These are phyloP conservation scores for Macrotyloma uniflorum DNA, from an alignment of 306 rosid genomes.

Conservation along the genomic window DNA sequence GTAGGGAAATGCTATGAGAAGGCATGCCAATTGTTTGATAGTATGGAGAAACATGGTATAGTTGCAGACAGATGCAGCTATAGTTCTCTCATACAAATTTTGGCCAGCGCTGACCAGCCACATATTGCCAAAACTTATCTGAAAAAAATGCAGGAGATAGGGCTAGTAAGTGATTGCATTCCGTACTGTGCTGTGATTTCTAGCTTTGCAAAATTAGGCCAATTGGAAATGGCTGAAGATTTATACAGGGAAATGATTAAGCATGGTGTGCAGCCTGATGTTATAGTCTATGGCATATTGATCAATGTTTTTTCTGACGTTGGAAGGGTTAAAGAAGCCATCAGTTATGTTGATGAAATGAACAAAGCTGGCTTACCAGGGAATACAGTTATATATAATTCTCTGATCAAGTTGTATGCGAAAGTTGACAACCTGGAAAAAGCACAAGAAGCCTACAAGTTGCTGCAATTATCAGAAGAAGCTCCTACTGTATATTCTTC, in stretches of 20 bases:
- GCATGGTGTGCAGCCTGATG: conserved; percentile 67
- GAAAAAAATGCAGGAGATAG: conserved; percentile 77
- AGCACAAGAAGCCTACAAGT: conserved; percentile 74
- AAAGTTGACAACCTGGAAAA: conserved; percentile 72
- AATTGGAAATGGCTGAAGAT: conserved; percentile 68
- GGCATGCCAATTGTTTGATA: conserved; percentile 76
- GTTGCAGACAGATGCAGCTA: conserved; percentile 76
- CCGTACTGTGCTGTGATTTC: conserved; percentile 76
- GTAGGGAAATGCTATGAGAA: conserved; percentile 62
- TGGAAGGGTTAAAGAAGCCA: conserved; percentile 75
- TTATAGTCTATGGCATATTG: conserved; percentile 75
- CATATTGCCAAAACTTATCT: conserved; percentile 64
- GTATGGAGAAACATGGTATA: conserved; percentile 63
- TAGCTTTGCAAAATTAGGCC: conserved; percentile 74
- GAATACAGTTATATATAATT: conserved; percentile 68
- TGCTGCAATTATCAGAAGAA: conserved; percentile 64
- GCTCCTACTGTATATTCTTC: conserved; percentile 74
- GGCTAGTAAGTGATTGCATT: conserved; percentile 75
- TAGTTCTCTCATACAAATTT: conserved; percentile 77
- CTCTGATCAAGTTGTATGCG: conserved; percentile 84
- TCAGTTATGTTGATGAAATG: conserved; percentile 66
- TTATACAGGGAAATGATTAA: conserved; percentile 73
- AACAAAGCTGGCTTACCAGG: conserved; percentile 69
- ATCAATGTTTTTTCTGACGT: conserved; percentile 77
- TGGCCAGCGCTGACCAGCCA: conserved; percentile 69